Conservation (phyloP, 2,329 filamentous ascomycete species). For the Aspergillus udagawae region DNA sequence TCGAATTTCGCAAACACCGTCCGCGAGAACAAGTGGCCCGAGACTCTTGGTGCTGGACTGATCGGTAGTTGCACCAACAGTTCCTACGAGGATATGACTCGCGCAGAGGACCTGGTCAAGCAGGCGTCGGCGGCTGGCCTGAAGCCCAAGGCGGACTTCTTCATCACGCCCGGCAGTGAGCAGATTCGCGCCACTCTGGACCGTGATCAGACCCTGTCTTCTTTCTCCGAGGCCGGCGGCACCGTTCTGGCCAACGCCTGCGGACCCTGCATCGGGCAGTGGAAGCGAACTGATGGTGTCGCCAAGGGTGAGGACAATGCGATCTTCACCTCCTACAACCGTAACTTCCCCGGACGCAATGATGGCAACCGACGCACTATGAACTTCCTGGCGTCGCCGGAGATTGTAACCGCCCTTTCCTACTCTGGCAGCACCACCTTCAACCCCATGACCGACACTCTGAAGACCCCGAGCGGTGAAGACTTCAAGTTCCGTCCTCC, state of each 20-base stretch:
- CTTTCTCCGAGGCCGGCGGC: constrained; percentile 81
- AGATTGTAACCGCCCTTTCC: constrained; percentile 93
- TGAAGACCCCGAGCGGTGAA: constrained; percentile 74
- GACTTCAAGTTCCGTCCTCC: constrained; percentile 82
- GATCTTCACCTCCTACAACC: constrained; percentile 96
- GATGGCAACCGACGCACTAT: constrained; percentile 95
- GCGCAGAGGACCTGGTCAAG: constrained; percentile 86
- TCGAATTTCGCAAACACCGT: constrained; percentile 86
- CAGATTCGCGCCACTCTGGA: constrained; percentile 94
- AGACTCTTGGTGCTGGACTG: constrained; percentile 83
- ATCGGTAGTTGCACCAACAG: constrained; percentile 99
- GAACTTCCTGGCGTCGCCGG: constrained; percentile 97
- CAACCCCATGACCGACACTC: constrained; percentile 86
- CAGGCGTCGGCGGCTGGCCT: constrained; percentile 87
- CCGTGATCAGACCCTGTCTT: constrained; percentile 78
- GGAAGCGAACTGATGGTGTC: constrained; percentile 85
- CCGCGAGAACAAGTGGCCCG: constrained; percentile 81
- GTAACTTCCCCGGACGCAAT: constrained; percentile 95
- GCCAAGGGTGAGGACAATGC: constrained; percentile 84
- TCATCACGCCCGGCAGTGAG: constrained; percentile 93
- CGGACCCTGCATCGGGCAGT: constrained; percentile 90
- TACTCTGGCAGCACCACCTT: constrained; percentile 92
- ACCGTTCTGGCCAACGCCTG: constrained; percentile 92
- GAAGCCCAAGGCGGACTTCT: constrained; percentile 85
- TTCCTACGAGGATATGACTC: constrained; percentile 98